A percentile compares a stretch with the other conserved stretches of the same genome.
These are phyloP conservation scores for Rhodotorula taiwanensis DNA, from an alignment of 768 basidiomycete genomes.

Conservation along the genomic window DNA sequence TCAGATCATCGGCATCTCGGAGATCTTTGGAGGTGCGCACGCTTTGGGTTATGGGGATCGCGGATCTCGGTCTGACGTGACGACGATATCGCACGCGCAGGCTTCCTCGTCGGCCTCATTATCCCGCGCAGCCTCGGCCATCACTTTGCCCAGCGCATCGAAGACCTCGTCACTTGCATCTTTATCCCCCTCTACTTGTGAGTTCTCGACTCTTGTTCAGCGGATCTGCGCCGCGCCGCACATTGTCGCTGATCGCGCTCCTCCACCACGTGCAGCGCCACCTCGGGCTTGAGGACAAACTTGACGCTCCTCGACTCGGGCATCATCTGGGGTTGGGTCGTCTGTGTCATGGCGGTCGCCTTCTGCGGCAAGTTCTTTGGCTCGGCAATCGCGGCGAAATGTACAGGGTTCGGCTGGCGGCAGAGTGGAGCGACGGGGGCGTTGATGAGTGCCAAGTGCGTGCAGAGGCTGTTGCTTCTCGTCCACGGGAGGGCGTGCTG, in stretches of 20 bases:
- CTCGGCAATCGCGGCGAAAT: constrained; percentile 57
- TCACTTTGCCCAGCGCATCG: constrained; percentile 71
- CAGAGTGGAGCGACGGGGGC: constrained; percentile 76
- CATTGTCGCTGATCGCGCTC: no score
- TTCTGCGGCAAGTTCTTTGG: constrained; percentile 74
- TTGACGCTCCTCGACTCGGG: constrained; percentile 68
- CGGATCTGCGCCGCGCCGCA: no score
- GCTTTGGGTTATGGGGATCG: no score
- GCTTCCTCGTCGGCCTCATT: constrained; percentile 73
- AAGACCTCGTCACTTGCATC: constrained; percentile 56
- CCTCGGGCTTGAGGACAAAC: constrained; percentile 77
- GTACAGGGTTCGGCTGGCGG: constrained; percentile 62
- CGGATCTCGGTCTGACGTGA: no score
- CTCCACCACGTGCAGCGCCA: constrained; percentile 48
- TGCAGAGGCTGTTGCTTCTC: constrained; percentile 37
- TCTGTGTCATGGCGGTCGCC: constrained; percentile 66
- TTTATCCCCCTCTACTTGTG: constrained; percentile 57
- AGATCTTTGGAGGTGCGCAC: constrained; percentile 52
- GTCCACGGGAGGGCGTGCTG: constrained; percentile 42
- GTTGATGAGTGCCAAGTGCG: constrained; percentile 88
- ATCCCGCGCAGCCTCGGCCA: constrained; percentile 76
- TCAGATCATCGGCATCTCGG: constrained; percentile 72
- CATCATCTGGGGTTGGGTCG: constrained; percentile 66
- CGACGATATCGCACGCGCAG: constrained; percentile 38
- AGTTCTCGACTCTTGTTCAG: background rate